Evolutionary conservation across 345 rosid species (phyloP).

Genomic region (Stellera chamaejasme): DNA sequence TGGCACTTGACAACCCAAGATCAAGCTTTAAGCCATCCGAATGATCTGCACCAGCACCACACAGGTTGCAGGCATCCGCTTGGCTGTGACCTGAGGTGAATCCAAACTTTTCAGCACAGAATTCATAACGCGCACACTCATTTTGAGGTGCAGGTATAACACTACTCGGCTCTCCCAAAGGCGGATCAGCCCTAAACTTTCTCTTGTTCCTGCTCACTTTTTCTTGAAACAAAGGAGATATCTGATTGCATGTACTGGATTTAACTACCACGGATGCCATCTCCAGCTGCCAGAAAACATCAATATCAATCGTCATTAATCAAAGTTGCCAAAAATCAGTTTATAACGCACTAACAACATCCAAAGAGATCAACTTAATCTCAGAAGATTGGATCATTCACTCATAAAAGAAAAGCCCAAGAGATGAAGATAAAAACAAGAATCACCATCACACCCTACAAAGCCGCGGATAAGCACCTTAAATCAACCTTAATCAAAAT

Average conservation of each 20-base stretch:
- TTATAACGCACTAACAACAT: constrained; percentile 16
- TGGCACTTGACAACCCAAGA: constrained; percentile 38
- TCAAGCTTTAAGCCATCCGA: constrained; percentile 52
- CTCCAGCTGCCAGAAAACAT: constrained; percentile 32
- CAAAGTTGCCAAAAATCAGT: constrained; percentile 4
- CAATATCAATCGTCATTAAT: background rate
- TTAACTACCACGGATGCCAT: constrained; percentile 63
- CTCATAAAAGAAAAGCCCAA: too few relatives aligned
- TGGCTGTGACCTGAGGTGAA: constrained; percentile 29
- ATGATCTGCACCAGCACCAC: constrained; percentile 38
- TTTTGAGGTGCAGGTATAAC: constrained; percentile 26
- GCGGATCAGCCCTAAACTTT: constrained; percentile 72
- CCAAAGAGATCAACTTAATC: constrained; percentile 11
- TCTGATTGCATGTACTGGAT: constrained; percentile 34
- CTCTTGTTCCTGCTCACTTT: constrained; percentile 89
- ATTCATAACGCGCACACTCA: constrained; percentile 44
- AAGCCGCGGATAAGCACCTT: too few relatives aligned
- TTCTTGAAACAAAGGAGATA: constrained; percentile 53
- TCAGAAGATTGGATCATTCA: too few relatives aligned
- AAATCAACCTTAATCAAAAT: too few relatives aligned
- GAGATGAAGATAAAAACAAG: too few relatives aligned
- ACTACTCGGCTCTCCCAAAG: constrained; percentile 36
- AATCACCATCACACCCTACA: too few relatives aligned
- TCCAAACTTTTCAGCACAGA: constrained; percentile 62
- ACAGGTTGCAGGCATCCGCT: constrained; percentile 30